phyloP scores from a whole-genome alignment of 495 filamentous ascomycete species.

The Annulohypoxylon stygium region DNA sequence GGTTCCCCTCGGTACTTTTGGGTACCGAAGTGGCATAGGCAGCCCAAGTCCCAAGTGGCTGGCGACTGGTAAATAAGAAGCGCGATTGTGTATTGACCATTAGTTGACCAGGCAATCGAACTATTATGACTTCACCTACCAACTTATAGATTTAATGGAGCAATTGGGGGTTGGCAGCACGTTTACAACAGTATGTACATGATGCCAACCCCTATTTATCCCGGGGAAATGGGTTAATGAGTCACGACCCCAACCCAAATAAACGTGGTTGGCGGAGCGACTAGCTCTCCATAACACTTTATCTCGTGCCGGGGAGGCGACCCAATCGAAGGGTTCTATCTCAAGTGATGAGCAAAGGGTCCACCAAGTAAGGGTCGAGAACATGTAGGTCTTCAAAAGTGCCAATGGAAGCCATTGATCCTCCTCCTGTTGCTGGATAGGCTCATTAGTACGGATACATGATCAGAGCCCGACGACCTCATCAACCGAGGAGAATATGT shows the following conservation, averaged over 20 bases:
- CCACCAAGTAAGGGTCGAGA: slow-evolving; percentile 31
- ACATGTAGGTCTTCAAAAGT: slow-evolving; percentile 23
- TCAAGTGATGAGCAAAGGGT: slow-evolving; percentile 18
- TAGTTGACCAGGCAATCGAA: slow-evolving; percentile 28
- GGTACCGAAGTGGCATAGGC: slow-evolving; percentile 24
- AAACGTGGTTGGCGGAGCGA: slow-evolving; percentile 35
- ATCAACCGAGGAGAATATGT: slow-evolving; percentile 7
- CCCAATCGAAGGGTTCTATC: slow-evolving; percentile 32
- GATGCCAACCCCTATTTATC: slow-evolving; percentile 28
- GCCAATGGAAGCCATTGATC: slow-evolving; percentile 30
- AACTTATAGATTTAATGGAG: neutral
- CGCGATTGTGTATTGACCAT: slow-evolving; percentile 12
- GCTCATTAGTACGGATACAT: neutral
- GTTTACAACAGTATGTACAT: neutral
- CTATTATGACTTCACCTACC: slow-evolving; percentile 19
- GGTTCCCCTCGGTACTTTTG: slow-evolving; percentile 5
- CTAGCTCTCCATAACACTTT: slow-evolving; percentile 21
- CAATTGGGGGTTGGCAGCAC: slow-evolving; percentile 4
- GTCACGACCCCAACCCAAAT: slow-evolving; percentile 25
- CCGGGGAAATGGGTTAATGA: slow-evolving; percentile 16
- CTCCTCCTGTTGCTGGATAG: slow-evolving; percentile 25
- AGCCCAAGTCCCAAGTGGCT: slow-evolving; percentile 23
- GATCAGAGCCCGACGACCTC: neutral
- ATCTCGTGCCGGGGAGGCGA: slow-evolving; percentile 23
- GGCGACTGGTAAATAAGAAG: slow-evolving; percentile 9